Conservation (phyloP, 768 basidiomycete genomes). For the Fistulinella prunicolor region DNA sequence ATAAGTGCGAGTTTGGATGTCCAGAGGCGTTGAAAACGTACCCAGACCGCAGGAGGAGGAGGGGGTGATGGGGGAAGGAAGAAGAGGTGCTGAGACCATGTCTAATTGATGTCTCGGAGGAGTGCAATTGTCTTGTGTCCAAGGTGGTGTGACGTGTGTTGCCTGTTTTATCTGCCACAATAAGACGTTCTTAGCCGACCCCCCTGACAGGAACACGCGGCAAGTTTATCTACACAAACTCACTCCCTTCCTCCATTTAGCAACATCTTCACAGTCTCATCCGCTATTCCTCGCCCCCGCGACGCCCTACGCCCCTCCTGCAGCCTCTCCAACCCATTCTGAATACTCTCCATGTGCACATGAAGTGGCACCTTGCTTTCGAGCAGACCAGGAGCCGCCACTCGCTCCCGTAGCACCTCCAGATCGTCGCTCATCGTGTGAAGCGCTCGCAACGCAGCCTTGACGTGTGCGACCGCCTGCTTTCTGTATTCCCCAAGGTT, state of each 20-base stretch:
- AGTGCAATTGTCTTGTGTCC: slow-evolving; percentile 24
- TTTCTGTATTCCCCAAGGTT: slow-evolving; percentile 56
- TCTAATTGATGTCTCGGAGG: neutral
- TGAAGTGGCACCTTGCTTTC: slow-evolving; percentile 62
- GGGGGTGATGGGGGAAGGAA: neutral
- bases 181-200: slow-evolving; percentile 16
- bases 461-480: slow-evolving; percentile 64
- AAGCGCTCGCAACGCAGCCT: slow-evolving; percentile 58
- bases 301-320: slow-evolving; percentile 53
- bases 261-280: slow-evolving; percentile 27
- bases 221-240: too few species aligned
- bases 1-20: neutral
- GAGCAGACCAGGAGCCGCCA: slow-evolving; percentile 62
- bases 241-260: slow-evolving; percentile 14
- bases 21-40: neutral
- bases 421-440: slow-evolving; percentile 67
- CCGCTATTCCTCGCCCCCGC: slow-evolving; percentile 48
- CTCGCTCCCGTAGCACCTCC: slow-evolving; percentile 72
- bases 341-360: slow-evolving; percentile 75
- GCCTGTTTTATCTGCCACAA: slow-evolving; percentile 28
- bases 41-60: neutral
- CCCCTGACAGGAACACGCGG: neutral
- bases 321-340: slow-evolving; percentile 52
- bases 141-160: slow-evolving; percentile 6
- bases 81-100: too few species aligned